phyloP scores from a whole-genome alignment of 371 early-diverging fungal species.

The Mortierella sp. region DNA sequence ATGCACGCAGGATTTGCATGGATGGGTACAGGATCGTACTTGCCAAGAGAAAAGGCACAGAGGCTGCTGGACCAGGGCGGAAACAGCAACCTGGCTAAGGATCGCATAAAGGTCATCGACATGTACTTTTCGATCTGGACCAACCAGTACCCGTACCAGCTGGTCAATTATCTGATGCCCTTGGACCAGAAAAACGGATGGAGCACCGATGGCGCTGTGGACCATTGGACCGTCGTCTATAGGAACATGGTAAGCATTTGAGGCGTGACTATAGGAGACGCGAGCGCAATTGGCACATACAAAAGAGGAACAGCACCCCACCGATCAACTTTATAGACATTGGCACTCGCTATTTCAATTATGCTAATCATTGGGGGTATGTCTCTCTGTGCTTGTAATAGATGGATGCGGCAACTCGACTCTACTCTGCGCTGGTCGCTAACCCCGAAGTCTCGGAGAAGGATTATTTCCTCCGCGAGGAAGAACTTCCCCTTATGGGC shows the following conservation, averaged over 20 bases:
- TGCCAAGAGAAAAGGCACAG: slow-evolving; percentile 64
- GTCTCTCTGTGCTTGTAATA: slow-evolving; percentile 25
- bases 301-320: background rate
- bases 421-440: slow-evolving; percentile 62
- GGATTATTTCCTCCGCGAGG: slow-evolving; percentile 66
- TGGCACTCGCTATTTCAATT: background rate
- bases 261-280: background rate
- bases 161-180: slow-evolving; percentile 65
- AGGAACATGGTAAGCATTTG: slow-evolving; percentile 56
- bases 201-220: slow-evolving; percentile 58
- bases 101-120: slow-evolving; percentile 67
- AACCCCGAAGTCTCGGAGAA: slow-evolving; percentile 63
- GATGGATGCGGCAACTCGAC: slow-evolving; percentile 68
- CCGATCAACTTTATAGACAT: background rate
- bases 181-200: slow-evolving; percentile 61
- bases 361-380: background rate
- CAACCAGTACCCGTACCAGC: slow-evolving; percentile 75
- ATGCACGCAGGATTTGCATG: slow-evolving; percentile 74
- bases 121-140: slow-evolving; percentile 76
- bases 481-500: slow-evolving; percentile 61
- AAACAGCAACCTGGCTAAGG: slow-evolving; percentile 65
- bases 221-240: slow-evolving; percentile 61
- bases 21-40: slow-evolving; percentile 72
- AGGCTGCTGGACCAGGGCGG: slow-evolving; percentile 67
- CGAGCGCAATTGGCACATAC: background rate